Percentiles rank a stretch among this genome's conserved stretches.
phyloP scores from a whole-genome alignment of 202 grass and related monocot species.

The Schoenoplectus triqueter region DNA sequence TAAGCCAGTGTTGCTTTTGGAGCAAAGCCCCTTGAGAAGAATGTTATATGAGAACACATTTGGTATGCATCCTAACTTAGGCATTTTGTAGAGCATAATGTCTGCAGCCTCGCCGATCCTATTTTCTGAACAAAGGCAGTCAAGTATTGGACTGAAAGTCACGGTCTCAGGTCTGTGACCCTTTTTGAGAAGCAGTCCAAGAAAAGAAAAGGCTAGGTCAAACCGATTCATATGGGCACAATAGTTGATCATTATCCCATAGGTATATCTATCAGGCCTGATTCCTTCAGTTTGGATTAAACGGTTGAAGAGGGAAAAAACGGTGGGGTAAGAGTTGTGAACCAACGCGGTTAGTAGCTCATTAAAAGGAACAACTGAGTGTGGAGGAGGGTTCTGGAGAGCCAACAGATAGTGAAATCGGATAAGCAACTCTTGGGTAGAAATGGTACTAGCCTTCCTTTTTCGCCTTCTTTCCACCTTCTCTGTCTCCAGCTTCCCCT shows the following conservation, averaged over 20 bases:
- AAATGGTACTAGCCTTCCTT: neutral
- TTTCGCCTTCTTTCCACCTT: neutral
- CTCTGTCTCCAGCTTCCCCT: neutral
- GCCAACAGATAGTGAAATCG: neutral
- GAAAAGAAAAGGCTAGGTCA: neutral
- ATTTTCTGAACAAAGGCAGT: neutral
- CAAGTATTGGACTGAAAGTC: neutral
- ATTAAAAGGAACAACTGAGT: neutral
- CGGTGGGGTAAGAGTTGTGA: neutral
- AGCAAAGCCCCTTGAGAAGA: neutral
- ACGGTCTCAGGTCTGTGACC: neutral
- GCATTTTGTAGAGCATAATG: neutral
- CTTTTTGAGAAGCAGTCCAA: neutral
- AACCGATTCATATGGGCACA: neutral
- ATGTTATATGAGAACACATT: neutral
- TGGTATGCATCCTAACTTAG: neutral
- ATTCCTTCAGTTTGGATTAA: neutral
- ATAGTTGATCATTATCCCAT: neutral
- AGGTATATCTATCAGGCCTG: neutral
- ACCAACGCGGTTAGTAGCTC: neutral
- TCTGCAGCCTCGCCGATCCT: neutral
- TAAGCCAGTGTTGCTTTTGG: neutral
- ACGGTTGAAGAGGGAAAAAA: neutral
- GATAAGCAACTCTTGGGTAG: conserved; percentile 4
- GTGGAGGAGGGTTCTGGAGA: neutral